Evolutionary conservation across 768 basidiomycete species (phyloP).

Genomic region (Cystobasidium tubakii): DNA sequence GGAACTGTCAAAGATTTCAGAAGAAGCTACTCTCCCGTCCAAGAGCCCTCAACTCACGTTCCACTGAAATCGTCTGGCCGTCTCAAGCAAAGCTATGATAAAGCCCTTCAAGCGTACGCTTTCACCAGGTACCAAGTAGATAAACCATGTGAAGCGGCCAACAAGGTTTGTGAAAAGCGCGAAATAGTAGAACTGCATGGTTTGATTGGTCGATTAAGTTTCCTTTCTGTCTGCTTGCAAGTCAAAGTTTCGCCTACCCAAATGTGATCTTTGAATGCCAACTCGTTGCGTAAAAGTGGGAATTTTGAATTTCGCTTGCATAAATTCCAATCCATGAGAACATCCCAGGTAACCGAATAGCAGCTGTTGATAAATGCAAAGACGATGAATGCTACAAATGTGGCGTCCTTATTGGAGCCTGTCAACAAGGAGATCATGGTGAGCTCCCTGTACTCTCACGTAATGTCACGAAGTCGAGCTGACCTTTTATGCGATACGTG

Average conservation of each 20-base stretch:
- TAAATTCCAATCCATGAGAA: conserved; percentile 88
- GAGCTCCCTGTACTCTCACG: not conserved
- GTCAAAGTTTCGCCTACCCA: conserved; percentile 43
- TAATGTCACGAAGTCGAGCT: not conserved
- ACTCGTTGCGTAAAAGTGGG: conserved; percentile 64
- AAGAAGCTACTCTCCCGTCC: not conserved
- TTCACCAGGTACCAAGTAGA: conserved; percentile 61
- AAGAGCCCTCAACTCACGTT: conserved; percentile 63
- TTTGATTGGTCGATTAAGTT: too few relatives aligned
- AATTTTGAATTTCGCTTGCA: conserved; percentile 56
- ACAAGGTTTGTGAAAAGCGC: conserved; percentile 70
- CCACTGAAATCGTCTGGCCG: conserved; percentile 79
- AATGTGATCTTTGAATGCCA: conserved; percentile 64
- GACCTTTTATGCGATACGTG: conserved; percentile 68
- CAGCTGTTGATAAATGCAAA: conserved; percentile 60
- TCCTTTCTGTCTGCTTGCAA: too few relatives aligned
- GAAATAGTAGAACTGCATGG: conserved; percentile 65
- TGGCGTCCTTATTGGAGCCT: conserved; percentile 45
- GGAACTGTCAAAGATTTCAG: conserved; percentile 5
- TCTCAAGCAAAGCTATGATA: conserved; percentile 65
- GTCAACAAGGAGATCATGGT: not conserved
- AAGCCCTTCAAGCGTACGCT: conserved; percentile 58
- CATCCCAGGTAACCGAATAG: conserved; percentile 76
- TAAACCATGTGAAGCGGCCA: conserved; percentile 74
- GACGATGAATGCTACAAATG: conserved; percentile 66